Conservation (phyloP, 2,329 filamentous ascomycete species). For the Endothia cerciana region DNA sequence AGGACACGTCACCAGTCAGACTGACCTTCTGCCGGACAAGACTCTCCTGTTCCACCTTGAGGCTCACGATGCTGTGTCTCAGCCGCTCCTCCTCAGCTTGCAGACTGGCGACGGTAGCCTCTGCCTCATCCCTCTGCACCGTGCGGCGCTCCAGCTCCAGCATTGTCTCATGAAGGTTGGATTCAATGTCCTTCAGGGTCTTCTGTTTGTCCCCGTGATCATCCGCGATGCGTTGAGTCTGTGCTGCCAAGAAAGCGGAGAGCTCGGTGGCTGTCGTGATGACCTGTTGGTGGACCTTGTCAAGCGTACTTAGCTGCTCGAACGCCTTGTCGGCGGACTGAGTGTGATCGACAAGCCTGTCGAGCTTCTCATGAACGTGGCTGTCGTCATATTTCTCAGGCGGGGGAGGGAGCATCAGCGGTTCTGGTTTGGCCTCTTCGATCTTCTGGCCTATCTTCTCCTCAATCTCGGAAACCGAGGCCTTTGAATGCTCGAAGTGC, state of each 20-base stretch:
- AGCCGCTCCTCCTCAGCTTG: slow-evolving; percentile 56
- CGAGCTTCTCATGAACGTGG: slow-evolving; percentile 35
- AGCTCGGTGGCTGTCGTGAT: slow-evolving; percentile 83
- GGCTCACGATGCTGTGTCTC: slow-evolving; percentile 57
- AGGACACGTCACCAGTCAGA: slow-evolving; percentile 83
- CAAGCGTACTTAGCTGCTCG: slow-evolving; percentile 77
- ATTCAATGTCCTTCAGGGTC: slow-evolving; percentile 79
- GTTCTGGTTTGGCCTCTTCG: slow-evolving; percentile 63
- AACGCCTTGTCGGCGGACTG: slow-evolving; percentile 70
- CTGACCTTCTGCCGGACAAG: slow-evolving; percentile 78
- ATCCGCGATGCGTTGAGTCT: slow-evolving; percentile 74
- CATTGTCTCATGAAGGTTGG: slow-evolving; percentile 77
- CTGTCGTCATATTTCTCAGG: slow-evolving; percentile 59
- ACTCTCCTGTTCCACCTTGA: slow-evolving; percentile 74
- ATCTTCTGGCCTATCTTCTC: slow-evolving; percentile 64
- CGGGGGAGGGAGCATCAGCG: slow-evolving; percentile 60
- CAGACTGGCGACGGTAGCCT: slow-evolving; percentile 54
- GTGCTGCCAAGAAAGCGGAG: slow-evolving; percentile 76
- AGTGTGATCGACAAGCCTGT: slow-evolving; percentile 65
- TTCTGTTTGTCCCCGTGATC: slow-evolving; percentile 80
- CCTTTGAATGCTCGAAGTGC: slow-evolving; percentile 87
- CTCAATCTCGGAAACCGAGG: slow-evolving; percentile 59
- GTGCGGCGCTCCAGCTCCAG: slow-evolving; percentile 79
- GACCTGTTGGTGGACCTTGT: slow-evolving; percentile 88
- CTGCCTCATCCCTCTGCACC: slow-evolving; percentile 66